Conservation (phyloP, 495 filamentous ascomycete genomes). For the Aspergillus leporis region DNA sequence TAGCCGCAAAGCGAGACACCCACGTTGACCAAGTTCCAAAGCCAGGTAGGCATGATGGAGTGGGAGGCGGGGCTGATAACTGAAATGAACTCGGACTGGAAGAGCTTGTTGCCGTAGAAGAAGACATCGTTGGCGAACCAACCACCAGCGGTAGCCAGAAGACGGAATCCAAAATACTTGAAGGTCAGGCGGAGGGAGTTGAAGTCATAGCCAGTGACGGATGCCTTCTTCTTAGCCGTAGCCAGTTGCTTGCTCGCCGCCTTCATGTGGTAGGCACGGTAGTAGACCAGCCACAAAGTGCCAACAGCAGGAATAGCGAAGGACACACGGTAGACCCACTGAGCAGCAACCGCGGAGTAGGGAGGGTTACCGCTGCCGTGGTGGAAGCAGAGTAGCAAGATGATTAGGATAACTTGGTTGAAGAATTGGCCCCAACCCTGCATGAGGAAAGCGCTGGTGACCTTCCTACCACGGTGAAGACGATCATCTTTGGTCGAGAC, state of each 20-base stretch:
- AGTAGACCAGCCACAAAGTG: slow-evolving; percentile 90
- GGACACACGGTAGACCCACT: slow-evolving; percentile 83
- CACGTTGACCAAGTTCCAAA: slow-evolving; percentile 88
- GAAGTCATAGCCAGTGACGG: slow-evolving; percentile 86
- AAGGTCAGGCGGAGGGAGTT: slow-evolving; percentile 73
- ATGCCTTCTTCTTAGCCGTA: slow-evolving; percentile 76
- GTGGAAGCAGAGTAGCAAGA: slow-evolving; percentile 80
- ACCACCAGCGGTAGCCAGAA: slow-evolving; percentile 78
- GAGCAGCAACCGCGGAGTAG: slow-evolving; percentile 67
- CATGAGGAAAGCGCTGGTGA: slow-evolving; percentile 93
- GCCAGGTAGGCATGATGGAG: slow-evolving; percentile 78
- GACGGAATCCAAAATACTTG: slow-evolving; percentile 75
- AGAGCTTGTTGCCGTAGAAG: slow-evolving; percentile 98
- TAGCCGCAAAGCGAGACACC: slow-evolving; percentile 81
- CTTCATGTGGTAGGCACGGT: slow-evolving; percentile 87
- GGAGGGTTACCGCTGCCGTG: slow-evolving; percentile 68
- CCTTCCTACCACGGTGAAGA: slow-evolving; percentile 88
- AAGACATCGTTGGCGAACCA: slow-evolving; percentile 96
- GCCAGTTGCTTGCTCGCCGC: slow-evolving; percentile 69
- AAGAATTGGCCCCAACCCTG: slow-evolving; percentile 94
- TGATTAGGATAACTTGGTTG: slow-evolving; percentile 83
- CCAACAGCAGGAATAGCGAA: slow-evolving; percentile 84
- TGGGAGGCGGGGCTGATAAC: slow-evolving; percentile 62
- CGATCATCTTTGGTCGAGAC: slow-evolving; percentile 87
- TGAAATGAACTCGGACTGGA: slow-evolving; percentile 82